These are phyloP conservation scores for Talaromyces atroroseus DNA, from an alignment of 2,329 filamentous ascomycete genomes.

Conservation along the genomic window DNA sequence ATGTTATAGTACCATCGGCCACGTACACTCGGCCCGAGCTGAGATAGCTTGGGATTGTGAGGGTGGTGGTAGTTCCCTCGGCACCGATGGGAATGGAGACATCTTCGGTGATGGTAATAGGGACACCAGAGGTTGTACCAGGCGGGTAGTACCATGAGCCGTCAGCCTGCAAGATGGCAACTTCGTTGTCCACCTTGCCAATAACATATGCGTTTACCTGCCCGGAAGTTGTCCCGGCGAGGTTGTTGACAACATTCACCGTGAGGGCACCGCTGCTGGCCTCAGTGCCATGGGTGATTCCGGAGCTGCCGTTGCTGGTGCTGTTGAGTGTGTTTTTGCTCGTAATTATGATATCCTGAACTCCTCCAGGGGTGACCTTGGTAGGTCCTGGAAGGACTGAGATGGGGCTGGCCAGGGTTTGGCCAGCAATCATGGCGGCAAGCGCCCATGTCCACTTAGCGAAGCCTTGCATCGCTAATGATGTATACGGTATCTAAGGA, in stretches of 20 bases:
- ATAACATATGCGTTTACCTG: slow-evolving; percentile 35
- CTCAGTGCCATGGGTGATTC: neutral
- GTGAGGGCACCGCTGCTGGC: slow-evolving; percentile 4
- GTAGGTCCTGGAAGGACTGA: slow-evolving; percentile 1
- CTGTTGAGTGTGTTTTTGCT: slow-evolving; percentile 8
- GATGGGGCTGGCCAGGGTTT: slow-evolving; percentile 7
- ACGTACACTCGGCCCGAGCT: slow-evolving; percentile 44
- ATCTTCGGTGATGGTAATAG: slow-evolving; percentile 33
- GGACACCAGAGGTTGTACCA: slow-evolving; percentile 30
- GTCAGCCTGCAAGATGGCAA: slow-evolving; percentile 42
- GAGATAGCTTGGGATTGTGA: slow-evolving; percentile 41
- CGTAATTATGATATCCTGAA: neutral
- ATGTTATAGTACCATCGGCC: slow-evolving; percentile 38
- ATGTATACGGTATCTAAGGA: neutral
- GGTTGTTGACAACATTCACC: slow-evolving; percentile 40
- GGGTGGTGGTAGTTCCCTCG: slow-evolving; percentile 32
- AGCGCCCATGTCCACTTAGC: slow-evolving; percentile 1
- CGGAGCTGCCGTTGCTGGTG: neutral
- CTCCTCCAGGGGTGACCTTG: slow-evolving; percentile 5
- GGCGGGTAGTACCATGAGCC: slow-evolving; percentile 42
- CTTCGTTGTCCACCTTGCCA: slow-evolving; percentile 34
- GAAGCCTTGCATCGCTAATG: slow-evolving; percentile 5
- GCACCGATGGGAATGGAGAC: slow-evolving; percentile 42
- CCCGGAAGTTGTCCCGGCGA: slow-evolving; percentile 24
- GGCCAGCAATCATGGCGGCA: slow-evolving; percentile 7